Base-by-base conservation (phyloP, 148 eudicot species). In the Gaultheria prostrata region DNA sequence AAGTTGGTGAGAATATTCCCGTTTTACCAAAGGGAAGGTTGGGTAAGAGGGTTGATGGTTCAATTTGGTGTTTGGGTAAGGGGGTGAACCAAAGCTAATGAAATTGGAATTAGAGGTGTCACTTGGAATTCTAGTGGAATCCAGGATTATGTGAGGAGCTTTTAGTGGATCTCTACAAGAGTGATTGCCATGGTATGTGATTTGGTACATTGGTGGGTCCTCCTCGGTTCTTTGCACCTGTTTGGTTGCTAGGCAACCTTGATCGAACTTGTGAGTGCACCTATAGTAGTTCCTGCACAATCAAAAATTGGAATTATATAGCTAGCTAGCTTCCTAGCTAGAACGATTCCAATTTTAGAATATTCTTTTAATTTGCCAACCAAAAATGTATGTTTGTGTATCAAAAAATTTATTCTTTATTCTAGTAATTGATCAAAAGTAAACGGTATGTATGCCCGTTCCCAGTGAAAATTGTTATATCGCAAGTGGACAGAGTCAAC, bases 231-330 rank as follows among this genome's bases (percentile, higher is more conserved):
- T 57, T n/a, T 90, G 92, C 13, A 90, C 92, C 80, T 89, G 90
- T 69, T 90, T 90, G 24, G 87, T 89, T 49, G 91, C 92, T 71
- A 21, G 84, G 86, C 95, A 93, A 0, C 86, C 84, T 76, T 90
- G 93, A 9, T 92, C 94, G 49, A 21, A 70, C 83, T 89, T 91
- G 90, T 92, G 91, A 32, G 92, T 94, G 89, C 97, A 94, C 80
- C 95, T 90, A 33, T 82, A 94, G 84, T 94, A 94, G 69, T 87
- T 87, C 88, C 97, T 92, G 90, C 87, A 87, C 12, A 71, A 78
- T 28, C 18, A 24, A 24, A 54, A 30, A 28, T 15, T 30, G 6
- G 11, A 50, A 26, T 33, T 12, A 59, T 48, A n/a, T 71, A 63
- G 14, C 2, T 24, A 59, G 61, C 33, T 71, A 63, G 14, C 2